Base-by-base conservation (phyloP, 2,329 filamentous ascomycete genomes). In the Pezicula rhizophila region DNA sequence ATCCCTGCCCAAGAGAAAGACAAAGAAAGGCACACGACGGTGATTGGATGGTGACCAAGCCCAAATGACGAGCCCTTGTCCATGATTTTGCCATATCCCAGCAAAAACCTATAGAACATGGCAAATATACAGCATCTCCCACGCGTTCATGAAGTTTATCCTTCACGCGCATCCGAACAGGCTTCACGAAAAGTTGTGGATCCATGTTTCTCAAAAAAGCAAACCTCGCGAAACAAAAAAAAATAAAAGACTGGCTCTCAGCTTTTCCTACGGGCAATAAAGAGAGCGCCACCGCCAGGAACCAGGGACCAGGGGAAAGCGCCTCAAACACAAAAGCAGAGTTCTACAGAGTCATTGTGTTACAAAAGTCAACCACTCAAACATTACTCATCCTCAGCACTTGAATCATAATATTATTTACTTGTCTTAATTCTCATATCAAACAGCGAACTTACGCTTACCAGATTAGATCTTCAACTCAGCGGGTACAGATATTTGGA, bases 401-500 rank as follows among this genome's bases (percentile, higher is more conserved):
- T 31, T 31, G 8, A 31, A 31, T 31, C 28, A 31, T 31, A 40
- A 20, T 38, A 38, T 5, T 40, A 40, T 40, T 40, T 20, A 20
- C 38, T 18, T 42, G 12, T 42, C 40, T 15, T 38, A 38, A 15
- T 17, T 15, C 35, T 20, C 35, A 10, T 38, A 38, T 31, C 28
- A 31, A 31, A 31, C 28, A 31, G 28, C 28, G 28, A 12, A 12
- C 14, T 38, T 20, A 15, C 37, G 37, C 37, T 10, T 2, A 11
- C 11, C 28, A 12, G 11, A 23, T 49, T 20, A 56, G 35, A 58
- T 56, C 48, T 51, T 55, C 35, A 53, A 12, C 43, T 61, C 51
- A 28, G 58, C 55, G 5, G 58, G 59, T 12, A 63, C 52, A 25
- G 42, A 50, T 12, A 65, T 54, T 3, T 46, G 45, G 35, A 64